phyloP scores from a whole-genome alignment of 176 grass and related monocot genomes.

The Phoenix roebelenii region DNA sequence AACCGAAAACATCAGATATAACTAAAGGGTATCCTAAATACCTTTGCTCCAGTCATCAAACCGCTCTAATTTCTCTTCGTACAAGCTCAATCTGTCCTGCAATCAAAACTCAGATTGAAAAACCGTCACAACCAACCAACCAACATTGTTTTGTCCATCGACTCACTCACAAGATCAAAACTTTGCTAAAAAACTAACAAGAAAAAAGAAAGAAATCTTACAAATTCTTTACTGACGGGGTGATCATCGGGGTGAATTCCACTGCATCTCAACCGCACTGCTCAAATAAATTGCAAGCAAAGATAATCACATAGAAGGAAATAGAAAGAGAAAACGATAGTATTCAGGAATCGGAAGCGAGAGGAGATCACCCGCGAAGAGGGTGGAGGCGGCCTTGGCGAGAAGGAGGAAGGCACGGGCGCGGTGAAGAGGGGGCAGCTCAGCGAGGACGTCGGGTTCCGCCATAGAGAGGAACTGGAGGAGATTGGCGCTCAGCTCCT shows the following conservation, averaged over 20 bases:
- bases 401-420: slow-evolving; percentile 61
- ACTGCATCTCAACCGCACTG: slow-evolving; percentile 66
- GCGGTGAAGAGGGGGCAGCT: slow-evolving; percentile 51
- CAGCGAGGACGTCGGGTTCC: slow-evolving; percentile 47
- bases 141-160: neutral
- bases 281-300: slow-evolving; percentile 1
- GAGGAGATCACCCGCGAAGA: slow-evolving; percentile 32
- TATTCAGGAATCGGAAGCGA: neutral
- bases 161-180: slow-evolving; percentile 9
- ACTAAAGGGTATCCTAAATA: slow-evolving; percentile 14
- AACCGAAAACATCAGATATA: no score
- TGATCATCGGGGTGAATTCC: slow-evolving; percentile 74
- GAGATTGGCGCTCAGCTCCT: slow-evolving; percentile 50
- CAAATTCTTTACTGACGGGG: slow-evolving; percentile 74
- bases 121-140: neutral
- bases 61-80: slow-evolving; percentile 65
- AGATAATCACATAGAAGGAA: neutral
- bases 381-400: slow-evolving; percentile 49
- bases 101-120: slow-evolving; percentile 11
- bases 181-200: neutral
- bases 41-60: slow-evolving; percentile 71
- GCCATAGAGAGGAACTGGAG: slow-evolving; percentile 41
- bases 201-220: slow-evolving; percentile 24
- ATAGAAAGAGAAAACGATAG: neutral
- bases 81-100: slow-evolving; percentile 81